phyloP scores from a whole-genome alignment of 225 moss, liverwort and hornwort species.

The Climacium dendroides region DNA sequence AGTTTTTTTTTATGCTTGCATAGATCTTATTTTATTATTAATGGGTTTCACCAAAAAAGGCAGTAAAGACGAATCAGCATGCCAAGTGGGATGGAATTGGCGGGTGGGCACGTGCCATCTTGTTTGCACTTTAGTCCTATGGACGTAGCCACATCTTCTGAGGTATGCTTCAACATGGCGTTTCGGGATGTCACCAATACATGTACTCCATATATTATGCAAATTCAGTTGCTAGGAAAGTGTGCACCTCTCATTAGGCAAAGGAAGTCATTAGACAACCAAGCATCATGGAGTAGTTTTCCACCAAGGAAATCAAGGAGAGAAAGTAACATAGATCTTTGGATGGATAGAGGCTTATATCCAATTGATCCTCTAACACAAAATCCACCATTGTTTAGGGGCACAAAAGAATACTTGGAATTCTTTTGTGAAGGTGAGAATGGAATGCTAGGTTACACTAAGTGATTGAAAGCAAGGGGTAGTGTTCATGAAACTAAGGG shows the following conservation, averaged over 20 bases:
- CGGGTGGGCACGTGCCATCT: not conserved
- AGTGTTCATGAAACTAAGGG: not conserved
- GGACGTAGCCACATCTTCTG: fast-evolving
- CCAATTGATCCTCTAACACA: not conserved
- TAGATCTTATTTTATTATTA: too few species aligned
- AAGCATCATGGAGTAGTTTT: not conserved
- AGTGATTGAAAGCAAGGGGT: not conserved
- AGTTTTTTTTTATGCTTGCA: too few species aligned
- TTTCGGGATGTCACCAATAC: not conserved
- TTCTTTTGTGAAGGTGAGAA: not conserved
- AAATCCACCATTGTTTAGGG: not conserved
- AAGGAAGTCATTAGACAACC: not conserved
- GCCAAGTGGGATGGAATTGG: not conserved
- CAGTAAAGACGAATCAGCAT: fast-evolving
- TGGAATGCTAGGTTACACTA: not conserved
- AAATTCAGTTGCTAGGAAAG: not conserved
- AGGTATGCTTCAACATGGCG: fast-evolving
- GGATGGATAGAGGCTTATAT: not conserved
- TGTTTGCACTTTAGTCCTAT: fast-evolving
- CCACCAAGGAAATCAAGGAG: fast-evolving
- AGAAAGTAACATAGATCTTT: not conserved
- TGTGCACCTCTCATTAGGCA: not conserved
- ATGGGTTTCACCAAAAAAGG: too few species aligned
- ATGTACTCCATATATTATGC: fast-evolving
- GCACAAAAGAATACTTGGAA: not conserved